Evolutionary conservation across 805 yeast species (phyloP), one percentile per base, ranked within the genome.

Genomic region (Candida yuanshanica): DNA sequence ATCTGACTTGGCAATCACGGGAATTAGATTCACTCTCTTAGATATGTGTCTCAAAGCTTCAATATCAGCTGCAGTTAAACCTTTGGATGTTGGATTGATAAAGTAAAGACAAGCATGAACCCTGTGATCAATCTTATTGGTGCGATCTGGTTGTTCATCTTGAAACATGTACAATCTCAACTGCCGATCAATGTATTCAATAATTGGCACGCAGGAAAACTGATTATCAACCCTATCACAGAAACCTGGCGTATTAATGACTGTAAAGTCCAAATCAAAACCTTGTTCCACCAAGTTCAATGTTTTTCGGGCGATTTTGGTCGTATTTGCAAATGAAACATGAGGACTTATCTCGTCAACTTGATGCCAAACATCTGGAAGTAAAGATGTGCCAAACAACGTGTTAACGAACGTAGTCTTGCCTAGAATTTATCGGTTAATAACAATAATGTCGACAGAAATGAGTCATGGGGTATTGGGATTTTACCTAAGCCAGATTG

Each of bases 101-200:
- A 91, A 85, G 65, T 88, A 91, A 35, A 91, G 60, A 58, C 96
- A 88, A 26, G 81, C 85, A 65, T 91, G 96, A 31, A 91, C 81
- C 41, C 95, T 72, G 49, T 73, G 65, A 56, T 90, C 96, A 11
- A 55, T 51, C 42, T 69, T 68, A 53, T 63, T 60, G 46, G 48
- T 38, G 41, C 91, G 73, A 48, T 72, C 62, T 12, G 90, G 90
- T 60, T 83, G 90, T 58, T 78, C 85, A 53, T 83, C 88, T 65
- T 86, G 95, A 47, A 77, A 77, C 72, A 75, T 79, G 63, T 66
- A 74, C 18, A 65, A 61, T 61, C 77, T 78, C 59, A 83, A 82
- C 62, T 86, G 91, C 49, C 82, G 85, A 59, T 90, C 96, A 46
- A 91, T 75, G 53, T 75, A 88, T 51, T 80, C 76, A 14, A 77